Percentiles rank a stretch among this genome's conserved stretches.
Evolutionary conservation across 139 green algal genomes (phyloP).

Genomic region (Chlamydomonas schloesseri): DNA sequence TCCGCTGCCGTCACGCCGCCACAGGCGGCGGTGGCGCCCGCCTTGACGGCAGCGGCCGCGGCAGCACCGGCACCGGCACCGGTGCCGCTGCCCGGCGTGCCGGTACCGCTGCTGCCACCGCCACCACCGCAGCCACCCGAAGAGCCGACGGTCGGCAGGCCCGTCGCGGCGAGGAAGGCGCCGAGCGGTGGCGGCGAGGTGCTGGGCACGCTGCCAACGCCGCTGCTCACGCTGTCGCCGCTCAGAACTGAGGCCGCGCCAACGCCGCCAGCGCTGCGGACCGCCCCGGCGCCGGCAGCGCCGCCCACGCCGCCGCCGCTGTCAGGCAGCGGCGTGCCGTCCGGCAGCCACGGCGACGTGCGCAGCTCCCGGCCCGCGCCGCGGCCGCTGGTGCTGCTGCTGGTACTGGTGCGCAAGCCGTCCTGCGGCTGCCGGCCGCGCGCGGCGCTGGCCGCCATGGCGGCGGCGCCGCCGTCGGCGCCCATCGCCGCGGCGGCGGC

Average conservation of each 20-base stretch:
- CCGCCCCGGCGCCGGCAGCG: not conserved
- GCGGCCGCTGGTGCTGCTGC: constrained; percentile 6
- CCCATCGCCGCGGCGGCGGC: not conserved
- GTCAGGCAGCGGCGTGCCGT: constrained; percentile 1
- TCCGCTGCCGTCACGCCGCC: too few species aligned
- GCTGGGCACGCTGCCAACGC: not conserved
- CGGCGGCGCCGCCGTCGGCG: not conserved
- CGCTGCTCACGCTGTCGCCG: too few species aligned
- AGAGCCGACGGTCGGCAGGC: too few species aligned
- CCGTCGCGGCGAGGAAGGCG: too few species aligned
- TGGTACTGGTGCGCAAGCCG: not conserved
- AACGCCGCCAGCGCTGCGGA: too few species aligned
- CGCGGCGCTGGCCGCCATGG: not conserved
- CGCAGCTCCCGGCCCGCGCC: constrained; percentile 23
- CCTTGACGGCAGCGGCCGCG: too few species aligned
- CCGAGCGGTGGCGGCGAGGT: not conserved
- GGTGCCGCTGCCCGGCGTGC: too few species aligned
- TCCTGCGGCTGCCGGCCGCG: not conserved
- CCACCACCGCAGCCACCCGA: too few species aligned
- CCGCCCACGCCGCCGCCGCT: not conserved
- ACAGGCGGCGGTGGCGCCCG: too few species aligned
- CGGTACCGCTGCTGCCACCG: too few species aligned
- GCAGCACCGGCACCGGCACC: too few species aligned
- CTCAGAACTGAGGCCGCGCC: too few species aligned
- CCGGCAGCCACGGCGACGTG: constrained; percentile 10